phyloP scores from a whole-genome alignment of 768 basidiomycete genomes.

The Amylocystis lapponica region DNA sequence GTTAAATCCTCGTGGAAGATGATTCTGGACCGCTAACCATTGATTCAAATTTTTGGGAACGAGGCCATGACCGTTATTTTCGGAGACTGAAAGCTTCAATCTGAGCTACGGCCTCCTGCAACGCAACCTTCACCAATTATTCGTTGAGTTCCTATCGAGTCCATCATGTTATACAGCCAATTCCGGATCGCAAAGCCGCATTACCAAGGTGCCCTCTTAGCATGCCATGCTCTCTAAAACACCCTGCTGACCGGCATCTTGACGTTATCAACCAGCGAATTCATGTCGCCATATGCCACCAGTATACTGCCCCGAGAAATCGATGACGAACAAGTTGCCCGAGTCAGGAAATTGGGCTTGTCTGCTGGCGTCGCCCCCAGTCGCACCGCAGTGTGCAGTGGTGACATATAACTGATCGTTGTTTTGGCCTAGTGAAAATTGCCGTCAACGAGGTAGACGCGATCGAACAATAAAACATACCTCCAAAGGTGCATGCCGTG shows the following conservation, averaged over 20 bases:
- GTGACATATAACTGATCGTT: slow-evolving; percentile 59
- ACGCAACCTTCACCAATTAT: too few species aligned
- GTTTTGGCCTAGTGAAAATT: slow-evolving; percentile 39
- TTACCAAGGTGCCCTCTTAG: too few species aligned
- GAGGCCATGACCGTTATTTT: too few species aligned
- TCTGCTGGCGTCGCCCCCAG: slow-evolving; percentile 44
- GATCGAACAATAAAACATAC: slow-evolving; percentile 33
- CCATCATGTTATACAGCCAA: too few species aligned
- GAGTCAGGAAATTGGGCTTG: slow-evolving; percentile 49
- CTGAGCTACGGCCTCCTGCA: neutral
- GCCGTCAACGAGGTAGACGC: neutral
- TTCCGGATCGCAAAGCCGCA: too few species aligned
- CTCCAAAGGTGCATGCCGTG: slow-evolving; percentile 68
- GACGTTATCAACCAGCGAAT: slow-evolving; percentile 16
- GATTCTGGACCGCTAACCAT: too few species aligned
- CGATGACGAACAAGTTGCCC: slow-evolving; percentile 50
- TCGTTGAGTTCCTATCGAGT: too few species aligned
- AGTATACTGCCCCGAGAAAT: slow-evolving; percentile 37
- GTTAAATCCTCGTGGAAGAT: too few species aligned
- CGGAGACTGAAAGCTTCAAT: neutral
- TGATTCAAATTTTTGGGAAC: too few species aligned
- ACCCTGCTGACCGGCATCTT: too few species aligned
- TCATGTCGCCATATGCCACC: slow-evolving; percentile 29
- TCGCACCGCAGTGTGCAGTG: slow-evolving; percentile 50
- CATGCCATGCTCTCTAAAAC: too few species aligned